Evolutionary conservation across 1,139 yeast genomes (phyloP), one percentile per base, ranked within the genome.

Genomic region (Hanseniaspora gamundiae): DNA sequence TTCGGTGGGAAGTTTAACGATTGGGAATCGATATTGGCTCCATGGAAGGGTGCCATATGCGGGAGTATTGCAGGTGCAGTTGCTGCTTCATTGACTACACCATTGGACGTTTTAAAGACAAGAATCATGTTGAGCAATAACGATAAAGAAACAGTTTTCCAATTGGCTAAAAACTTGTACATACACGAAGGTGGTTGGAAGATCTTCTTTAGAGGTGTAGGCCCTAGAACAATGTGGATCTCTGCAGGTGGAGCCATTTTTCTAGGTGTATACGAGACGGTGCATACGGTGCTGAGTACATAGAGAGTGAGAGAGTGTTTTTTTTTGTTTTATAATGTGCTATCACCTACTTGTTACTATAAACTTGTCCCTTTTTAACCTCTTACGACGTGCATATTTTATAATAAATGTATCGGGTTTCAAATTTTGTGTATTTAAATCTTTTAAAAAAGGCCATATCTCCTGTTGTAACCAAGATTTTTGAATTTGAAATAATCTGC

Each of bases 211-310:
- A 74, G 74, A 43, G 98, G 98, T 4, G 72, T 88, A 35, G 96
- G 94, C 0, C 97, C 98, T 2, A 71, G 98, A 59, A 87, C 96
- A 0, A 73, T 84, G 76, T 91, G 98, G 98, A 91, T 91, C 48
- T 80, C 94, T 66, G 93, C 94, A 3, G 99, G 99, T 16, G 99
- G 99, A 17, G 95, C 97, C 27, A 86, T 93, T 31, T 91, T 93
- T 66, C 69, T 91, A 46, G 99, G 99, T 2, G 85, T 86, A 47
- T 91, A 91, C 58, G 98, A 91, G 62, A 64, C 80, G 21, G 88
- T 81, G 4, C 76, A 69, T 46, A 52, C 56, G 1, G 28, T 58
- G 1, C 46, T 59, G 30, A 43, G 30, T 20, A 16, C 13, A 3
- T 28, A 19, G 17, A 41, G 30, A 19, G 5, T 35, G n/a, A 9